phyloP scores from a whole-genome alignment of 2,329 filamentous ascomycete genomes.

The Ascosphaera aggregata region DNA sequence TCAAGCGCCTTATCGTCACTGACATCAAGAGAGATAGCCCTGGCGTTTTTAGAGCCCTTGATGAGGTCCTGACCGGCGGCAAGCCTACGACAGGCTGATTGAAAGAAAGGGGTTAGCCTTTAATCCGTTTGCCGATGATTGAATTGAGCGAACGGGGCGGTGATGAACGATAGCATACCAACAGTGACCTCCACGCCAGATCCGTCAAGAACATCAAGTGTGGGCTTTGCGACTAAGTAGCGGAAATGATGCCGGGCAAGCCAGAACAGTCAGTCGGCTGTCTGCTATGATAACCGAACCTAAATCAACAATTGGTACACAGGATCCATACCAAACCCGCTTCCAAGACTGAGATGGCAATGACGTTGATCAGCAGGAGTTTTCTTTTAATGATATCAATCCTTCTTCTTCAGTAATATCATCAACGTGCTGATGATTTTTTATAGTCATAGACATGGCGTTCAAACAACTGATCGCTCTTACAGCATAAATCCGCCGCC shows the following conservation, averaged over 20 bases:
- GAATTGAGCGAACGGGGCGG: not conserved
- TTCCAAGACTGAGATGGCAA: slow-evolving; percentile 5
- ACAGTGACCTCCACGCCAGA: slow-evolving; percentile 41
- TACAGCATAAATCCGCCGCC: not conserved
- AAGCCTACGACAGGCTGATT: slow-evolving; percentile 55
- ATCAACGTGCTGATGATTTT: not conserved
- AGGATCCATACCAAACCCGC: slow-evolving; percentile 6
- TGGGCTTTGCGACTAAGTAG: slow-evolving; percentile 32
- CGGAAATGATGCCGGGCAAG: slow-evolving; percentile 4
- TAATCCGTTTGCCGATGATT: not conserved
- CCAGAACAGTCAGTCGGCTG: not conserved
- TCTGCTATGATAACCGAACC: not conserved
- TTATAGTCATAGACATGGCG: not conserved
- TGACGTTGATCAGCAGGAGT: not conserved
- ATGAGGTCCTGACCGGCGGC: slow-evolving; percentile 53
- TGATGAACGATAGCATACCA: slow-evolving; percentile 21
- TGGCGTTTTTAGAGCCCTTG: slow-evolving; percentile 46
- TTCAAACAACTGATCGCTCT: not conserved
- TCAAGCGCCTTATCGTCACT: slow-evolving; percentile 54
- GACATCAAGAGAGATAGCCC: slow-evolving; percentile 66
- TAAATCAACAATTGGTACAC: not conserved
- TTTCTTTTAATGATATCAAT: too few relatives aligned
- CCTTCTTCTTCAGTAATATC: not conserved
- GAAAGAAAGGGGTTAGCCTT: not conserved
- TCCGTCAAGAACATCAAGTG: slow-evolving; percentile 37